phyloP scores from a whole-genome alignment of 345 rosid species.

The Citrus mangshanensis region DNA sequence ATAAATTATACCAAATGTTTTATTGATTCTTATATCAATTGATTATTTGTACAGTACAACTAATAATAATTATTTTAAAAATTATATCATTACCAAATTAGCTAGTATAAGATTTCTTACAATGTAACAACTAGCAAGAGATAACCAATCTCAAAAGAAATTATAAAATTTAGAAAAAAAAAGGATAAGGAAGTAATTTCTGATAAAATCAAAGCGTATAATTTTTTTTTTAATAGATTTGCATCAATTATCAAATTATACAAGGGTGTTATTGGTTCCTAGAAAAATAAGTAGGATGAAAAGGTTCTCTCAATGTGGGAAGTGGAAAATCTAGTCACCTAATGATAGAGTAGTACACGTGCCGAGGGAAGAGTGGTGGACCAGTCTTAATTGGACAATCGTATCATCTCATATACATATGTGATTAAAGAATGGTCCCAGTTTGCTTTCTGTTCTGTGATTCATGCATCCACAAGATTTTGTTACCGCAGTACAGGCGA shows the following conservation, averaged over 20 bases:
- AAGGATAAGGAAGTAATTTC: too few relatives aligned
- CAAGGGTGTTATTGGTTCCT: neutral
- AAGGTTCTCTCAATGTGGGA: too few relatives aligned
- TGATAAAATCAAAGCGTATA: too few relatives aligned
- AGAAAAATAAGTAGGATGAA: neutral
- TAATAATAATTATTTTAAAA: too few relatives aligned
- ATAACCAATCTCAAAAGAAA: too few relatives aligned
- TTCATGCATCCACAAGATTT: neutral
- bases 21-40: fast-evolving
- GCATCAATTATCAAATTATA: too few relatives aligned
- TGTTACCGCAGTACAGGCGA: neutral
- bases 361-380: neutral
- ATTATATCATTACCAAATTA: too few relatives aligned
- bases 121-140: too few relatives aligned
- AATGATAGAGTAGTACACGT: neutral
- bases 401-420: neutral
- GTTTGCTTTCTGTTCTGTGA: neutral
- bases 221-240: too few relatives aligned
- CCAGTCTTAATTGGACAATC: neutral
- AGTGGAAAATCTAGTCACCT: neutral
- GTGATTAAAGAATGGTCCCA: neutral
- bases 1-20: too few relatives aligned
- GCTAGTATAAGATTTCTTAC: too few relatives aligned
- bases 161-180: too few relatives aligned
- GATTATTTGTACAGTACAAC: fast-evolving